These are phyloP conservation scores for Hevea brasiliensis DNA, from an alignment of 345 rosid species.

Conservation along the genomic window DNA sequence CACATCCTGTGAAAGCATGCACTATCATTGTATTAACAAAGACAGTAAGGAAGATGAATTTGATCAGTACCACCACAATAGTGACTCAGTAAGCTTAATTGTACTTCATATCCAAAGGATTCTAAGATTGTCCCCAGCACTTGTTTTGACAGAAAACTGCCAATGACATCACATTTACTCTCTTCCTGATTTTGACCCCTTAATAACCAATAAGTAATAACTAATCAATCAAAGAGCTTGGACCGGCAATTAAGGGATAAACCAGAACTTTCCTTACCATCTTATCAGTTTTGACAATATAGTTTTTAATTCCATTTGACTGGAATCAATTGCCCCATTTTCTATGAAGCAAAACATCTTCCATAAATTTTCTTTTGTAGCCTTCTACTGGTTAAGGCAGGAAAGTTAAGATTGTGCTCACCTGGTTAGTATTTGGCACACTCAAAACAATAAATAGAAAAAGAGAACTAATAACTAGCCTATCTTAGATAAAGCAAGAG, in stretches of 20 bases:
- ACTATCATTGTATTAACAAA: conserved; percentile 8
- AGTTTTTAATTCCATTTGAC: neutral
- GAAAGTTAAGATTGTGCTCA: neutral
- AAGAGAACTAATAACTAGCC: neutral
- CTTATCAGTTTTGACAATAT: conserved; percentile 1
- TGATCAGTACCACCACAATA: neutral
- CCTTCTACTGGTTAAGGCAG: neutral
- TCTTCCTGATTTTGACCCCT: conserved; percentile 3
- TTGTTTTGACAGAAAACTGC: neutral
- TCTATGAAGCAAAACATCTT: neutral
- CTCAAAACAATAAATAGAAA: neutral
- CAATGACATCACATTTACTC: neutral
- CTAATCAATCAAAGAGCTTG: neutral
- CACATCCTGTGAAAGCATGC: conserved; percentile 25
- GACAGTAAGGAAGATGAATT: neutral
- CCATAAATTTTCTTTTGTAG: neutral
- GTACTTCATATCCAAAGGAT: neutral
- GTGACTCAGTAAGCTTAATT: neutral
- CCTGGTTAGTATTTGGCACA: neutral
- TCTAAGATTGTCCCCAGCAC: neutral
- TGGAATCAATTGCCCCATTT: neutral
- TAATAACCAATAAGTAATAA: neutral
- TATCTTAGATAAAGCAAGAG: neutral
- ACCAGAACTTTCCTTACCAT: neutral
- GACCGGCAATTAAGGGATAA: neutral